Conservation (phyloP, 1,284 basidiomycete species). For the Papiliotrema fonsecae region DNA sequence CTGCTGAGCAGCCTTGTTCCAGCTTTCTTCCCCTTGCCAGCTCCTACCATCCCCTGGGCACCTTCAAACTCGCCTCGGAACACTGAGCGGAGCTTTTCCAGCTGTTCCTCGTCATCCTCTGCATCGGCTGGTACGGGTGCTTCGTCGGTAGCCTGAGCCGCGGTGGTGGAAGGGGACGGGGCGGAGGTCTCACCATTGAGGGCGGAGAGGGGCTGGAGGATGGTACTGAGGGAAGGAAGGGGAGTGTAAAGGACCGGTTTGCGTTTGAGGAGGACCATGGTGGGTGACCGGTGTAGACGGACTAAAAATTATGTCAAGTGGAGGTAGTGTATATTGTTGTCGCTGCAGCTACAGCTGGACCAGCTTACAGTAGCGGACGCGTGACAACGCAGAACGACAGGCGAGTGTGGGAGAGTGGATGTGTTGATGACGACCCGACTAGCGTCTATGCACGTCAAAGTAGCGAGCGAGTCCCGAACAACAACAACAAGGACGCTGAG, state of each 20-base stretch:
- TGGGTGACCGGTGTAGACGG: slow-evolving; percentile 4
- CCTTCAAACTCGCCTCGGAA: slow-evolving; percentile 22
- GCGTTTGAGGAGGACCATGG: slow-evolving; percentile 83
- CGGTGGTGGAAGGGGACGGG: slow-evolving; percentile 2
- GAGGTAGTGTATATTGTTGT: not conserved
- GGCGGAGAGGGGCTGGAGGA: slow-evolving; percentile 58
- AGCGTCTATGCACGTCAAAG: no score
- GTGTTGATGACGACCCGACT: no score
- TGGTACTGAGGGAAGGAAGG: slow-evolving; percentile 34
- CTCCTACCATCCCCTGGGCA: slow-evolving; percentile 3
- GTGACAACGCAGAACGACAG: no score
- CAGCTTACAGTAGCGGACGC: no score
- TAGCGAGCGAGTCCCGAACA: no score
- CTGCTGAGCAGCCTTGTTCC: slow-evolving; percentile 5
- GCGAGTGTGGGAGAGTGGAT: no score
- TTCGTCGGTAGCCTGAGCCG: slow-evolving; percentile 1
- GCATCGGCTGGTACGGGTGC: slow-evolving; percentile 28
- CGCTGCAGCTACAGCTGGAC: not conserved
- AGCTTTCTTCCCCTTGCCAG: slow-evolving; percentile 10
- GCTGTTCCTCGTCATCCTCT: slow-evolving; percentile 39
- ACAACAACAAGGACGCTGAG: no score
- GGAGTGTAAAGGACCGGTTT: slow-evolving; percentile 78
- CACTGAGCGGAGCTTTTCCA: slow-evolving; percentile 29
- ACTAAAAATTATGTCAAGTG: not conserved
- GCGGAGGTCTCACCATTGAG: slow-evolving; percentile 1